Evolutionary conservation across 352 stramenopile genomes (phyloP).

Genomic region (Blastocystis sp.): DNA sequence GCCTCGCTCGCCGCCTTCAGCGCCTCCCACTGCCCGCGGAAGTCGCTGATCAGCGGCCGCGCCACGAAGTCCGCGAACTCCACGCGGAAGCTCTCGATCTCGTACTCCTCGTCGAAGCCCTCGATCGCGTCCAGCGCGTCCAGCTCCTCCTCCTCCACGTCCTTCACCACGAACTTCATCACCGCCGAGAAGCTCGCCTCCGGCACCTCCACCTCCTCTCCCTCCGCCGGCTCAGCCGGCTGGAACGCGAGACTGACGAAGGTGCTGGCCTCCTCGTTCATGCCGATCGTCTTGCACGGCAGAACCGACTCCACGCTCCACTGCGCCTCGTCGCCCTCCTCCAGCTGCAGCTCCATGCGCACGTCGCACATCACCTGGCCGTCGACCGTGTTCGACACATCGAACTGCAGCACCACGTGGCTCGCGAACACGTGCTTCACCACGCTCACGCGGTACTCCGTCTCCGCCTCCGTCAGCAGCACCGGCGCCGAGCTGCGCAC

Average conservation of each 20-base stretch:
- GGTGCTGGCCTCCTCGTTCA: not conserved
- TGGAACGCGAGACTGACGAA: conserved; percentile 71
- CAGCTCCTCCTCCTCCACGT: conserved; percentile 54
- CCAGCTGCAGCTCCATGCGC: conserved; percentile 87
- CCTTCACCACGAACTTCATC: conserved; percentile 62
- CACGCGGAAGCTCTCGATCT: conserved; percentile 93
- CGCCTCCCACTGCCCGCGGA: conserved; percentile 90
- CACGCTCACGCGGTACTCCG: conserved; percentile 93
- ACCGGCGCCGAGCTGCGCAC: conserved; percentile 86
- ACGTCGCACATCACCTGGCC: conserved; percentile 92
- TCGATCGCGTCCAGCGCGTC: conserved; percentile 76
- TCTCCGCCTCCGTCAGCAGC: conserved; percentile 91
- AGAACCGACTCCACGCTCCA: conserved; percentile 51
- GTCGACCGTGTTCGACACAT: conserved; percentile 95
- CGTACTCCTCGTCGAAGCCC: conserved; percentile 95
- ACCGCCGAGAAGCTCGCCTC: conserved; percentile 38
- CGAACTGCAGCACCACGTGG: conserved; percentile 94
- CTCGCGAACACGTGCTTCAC: conserved; percentile 93
- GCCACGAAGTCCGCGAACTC: conserved; percentile 91
- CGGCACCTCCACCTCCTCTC: conserved; percentile 76
- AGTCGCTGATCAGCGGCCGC: conserved; percentile 91
- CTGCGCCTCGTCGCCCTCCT: conserved; percentile 82
- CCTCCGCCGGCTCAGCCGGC: not conserved
- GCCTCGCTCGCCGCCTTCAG: conserved; percentile 88
- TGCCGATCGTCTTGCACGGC: conserved; percentile 26